These are phyloP conservation scores for Hyaloscypha finlandica DNA, from an alignment of 495 filamentous ascomycete genomes.

Conservation along the genomic window DNA sequence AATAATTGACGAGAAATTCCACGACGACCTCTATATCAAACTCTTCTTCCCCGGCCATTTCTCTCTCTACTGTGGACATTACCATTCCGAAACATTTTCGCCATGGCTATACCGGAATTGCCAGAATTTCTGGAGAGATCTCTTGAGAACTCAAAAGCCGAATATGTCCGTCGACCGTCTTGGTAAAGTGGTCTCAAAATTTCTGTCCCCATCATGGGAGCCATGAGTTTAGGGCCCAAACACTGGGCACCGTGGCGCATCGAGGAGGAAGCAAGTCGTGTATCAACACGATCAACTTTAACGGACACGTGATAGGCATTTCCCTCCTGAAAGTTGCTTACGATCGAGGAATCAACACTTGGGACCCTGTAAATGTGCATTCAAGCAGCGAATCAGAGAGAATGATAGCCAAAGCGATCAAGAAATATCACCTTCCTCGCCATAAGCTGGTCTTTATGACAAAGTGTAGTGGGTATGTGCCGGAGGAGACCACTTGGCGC, in stretches of 20 bases:
- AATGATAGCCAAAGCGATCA: constrained; percentile 60
- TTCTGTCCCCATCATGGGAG: constrained; percentile 54
- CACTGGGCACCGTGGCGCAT: constrained; percentile 54
- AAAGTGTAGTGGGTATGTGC: constrained; percentile 49
- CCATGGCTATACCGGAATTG: not conserved
- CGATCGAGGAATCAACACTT: constrained; percentile 23
- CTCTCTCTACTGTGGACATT: not conserved
- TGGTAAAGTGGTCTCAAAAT: constrained; percentile 57
- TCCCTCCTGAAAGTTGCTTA: constrained; percentile 26
- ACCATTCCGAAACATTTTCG: not conserved
- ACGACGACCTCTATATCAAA: not conserved
- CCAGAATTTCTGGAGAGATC: not conserved
- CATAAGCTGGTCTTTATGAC: constrained; percentile 62
- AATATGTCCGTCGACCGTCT: constrained; percentile 43
- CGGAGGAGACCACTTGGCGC: not conserved
- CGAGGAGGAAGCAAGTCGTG: constrained; percentile 38
- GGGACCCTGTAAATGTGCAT: constrained; percentile 43
- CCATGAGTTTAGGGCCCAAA: constrained; percentile 50
- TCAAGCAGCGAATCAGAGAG: constrained; percentile 61
- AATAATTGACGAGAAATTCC: not conserved
- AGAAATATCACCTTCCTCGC: constrained; percentile 59
- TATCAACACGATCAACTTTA: not conserved
- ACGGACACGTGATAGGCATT: constrained; percentile 20
- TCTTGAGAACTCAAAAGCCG: not conserved
- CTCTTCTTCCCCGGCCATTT: not conserved